Evolutionary conservation across 2,329 filamentous ascomycete genomes (phyloP).

Genomic region (Thielaviopsis punctulata): DNA sequence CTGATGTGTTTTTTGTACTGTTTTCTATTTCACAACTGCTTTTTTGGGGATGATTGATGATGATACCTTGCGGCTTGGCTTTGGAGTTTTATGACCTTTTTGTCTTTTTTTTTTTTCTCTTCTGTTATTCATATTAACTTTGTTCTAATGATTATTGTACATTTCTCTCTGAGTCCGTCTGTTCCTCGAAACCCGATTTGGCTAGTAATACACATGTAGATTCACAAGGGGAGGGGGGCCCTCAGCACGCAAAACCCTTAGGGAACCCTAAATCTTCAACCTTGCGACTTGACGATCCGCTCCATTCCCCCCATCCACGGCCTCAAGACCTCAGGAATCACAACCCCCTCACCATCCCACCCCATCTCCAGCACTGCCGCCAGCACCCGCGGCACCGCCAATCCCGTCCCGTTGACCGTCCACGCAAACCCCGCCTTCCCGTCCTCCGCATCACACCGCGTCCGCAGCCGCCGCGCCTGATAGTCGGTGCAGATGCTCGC

Average conservation of each 20-base stretch:
- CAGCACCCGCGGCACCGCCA: constrained; percentile 78
- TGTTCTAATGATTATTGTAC: too few species aligned
- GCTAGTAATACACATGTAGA: too few species aligned
- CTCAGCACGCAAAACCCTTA: too few species aligned
- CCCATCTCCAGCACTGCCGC: constrained; percentile 82
- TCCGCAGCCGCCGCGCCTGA: constrained; percentile 68
- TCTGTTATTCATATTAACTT: too few species aligned
- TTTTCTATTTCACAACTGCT: constrained; percentile 11
- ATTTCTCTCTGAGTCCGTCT: too few species aligned
- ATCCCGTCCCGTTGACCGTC: constrained; percentile 84
- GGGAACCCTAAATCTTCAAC: too few species aligned
- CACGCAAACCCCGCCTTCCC: constrained; percentile 57
- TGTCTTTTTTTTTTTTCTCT: too few species aligned
- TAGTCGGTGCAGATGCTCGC: constrained; percentile 90
- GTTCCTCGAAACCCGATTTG: too few species aligned
- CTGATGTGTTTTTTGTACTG: constrained; percentile 7
- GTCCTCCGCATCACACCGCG: constrained; percentile 55
- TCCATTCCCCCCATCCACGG: constrained; percentile 70
- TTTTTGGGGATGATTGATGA: too few species aligned
- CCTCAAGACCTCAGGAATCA: constrained; percentile 61
- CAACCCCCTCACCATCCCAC: constrained; percentile 63
- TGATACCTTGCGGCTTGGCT: constrained; percentile 7
- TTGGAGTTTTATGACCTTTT: constrained; percentile 1
- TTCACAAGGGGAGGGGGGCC: too few species aligned
- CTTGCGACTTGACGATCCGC: constrained; percentile 36